phyloP scores from a whole-genome alignment of 768 basidiomycete genomes.

The Phylloporus arenicola region DNA sequence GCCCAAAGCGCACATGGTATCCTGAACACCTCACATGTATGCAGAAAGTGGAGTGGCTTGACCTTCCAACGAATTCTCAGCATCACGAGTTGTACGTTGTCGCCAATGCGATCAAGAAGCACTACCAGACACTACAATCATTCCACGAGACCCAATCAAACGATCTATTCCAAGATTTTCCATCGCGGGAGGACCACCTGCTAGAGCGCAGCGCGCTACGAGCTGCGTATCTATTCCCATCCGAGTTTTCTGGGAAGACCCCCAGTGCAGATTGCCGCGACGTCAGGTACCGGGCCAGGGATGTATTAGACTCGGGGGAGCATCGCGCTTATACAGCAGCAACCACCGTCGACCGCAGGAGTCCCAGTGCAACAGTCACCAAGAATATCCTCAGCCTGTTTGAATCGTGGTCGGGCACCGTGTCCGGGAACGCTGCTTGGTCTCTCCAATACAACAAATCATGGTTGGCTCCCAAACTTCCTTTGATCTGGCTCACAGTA shows the following conservation, averaged over 20 bases:
- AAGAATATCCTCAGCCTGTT: background rate
- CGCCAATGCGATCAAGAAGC: constrained; percentile 24
- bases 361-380: background rate
- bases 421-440: background rate
- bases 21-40: constrained; percentile 29
- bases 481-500: constrained; percentile 20
- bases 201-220: constrained; percentile 13
- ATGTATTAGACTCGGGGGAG: constrained; percentile 2
- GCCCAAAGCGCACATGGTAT: constrained; percentile 22
- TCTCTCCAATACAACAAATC: constrained; percentile 16
- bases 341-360: background rate
- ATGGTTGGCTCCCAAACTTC: constrained; percentile 22
- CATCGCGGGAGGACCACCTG: background rate
- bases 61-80: constrained; percentile 24
- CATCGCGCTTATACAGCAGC: constrained; percentile 5
- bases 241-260: background rate
- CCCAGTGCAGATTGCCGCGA: background rate
- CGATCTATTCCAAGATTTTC: background rate
- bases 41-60: constrained; percentile 34
- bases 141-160: constrained; percentile 2
- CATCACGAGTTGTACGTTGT: constrained; percentile 20
- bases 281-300: constrained; percentile 7
- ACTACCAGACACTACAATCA: constrained; percentile 8
- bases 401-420: background rate
- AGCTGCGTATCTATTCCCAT: constrained; percentile 6